Evolutionary conservation across 495 filamentous ascomycete species (phyloP).

Genomic region (Letharia lupina): DNA sequence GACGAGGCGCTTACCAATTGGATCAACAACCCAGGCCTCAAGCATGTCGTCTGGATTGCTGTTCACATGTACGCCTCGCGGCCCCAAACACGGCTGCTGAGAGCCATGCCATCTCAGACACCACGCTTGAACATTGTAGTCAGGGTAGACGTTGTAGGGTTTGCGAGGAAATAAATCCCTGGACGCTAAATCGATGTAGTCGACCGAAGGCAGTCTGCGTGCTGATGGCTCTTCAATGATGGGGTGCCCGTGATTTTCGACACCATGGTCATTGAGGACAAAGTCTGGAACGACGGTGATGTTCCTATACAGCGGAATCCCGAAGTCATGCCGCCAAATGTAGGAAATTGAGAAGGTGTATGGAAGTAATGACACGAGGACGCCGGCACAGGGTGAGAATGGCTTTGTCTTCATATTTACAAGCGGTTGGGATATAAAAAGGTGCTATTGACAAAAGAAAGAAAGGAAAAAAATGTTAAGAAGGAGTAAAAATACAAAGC

Average conservation of each 20-base stretch:
- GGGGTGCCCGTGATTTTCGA: neutral
- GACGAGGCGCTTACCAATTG: neutral
- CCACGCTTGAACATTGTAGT: neutral
- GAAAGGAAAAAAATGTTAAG: neutral
- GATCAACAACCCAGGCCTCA: neutral
- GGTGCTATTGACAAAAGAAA: neutral
- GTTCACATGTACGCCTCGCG: conserved; percentile 8
- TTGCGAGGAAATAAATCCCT: neutral
- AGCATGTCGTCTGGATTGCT: conserved; percentile 6
- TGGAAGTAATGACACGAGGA: neutral
- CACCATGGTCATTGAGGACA: neutral
- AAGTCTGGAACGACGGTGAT: neutral
- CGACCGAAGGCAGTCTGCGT: neutral
- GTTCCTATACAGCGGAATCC: neutral
- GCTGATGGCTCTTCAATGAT: neutral
- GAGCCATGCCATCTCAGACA: conserved; percentile 6
- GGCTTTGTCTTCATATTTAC: neutral
- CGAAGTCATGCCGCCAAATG: neutral
- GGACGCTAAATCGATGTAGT: neutral
- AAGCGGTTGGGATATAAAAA: neutral
- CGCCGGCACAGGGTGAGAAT: neutral
- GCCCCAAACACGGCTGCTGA: conserved; percentile 5
- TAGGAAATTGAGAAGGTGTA: neutral
- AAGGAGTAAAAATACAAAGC: neutral
- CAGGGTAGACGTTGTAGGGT: neutral